These are phyloP conservation scores for Pelargonium citronellum DNA, from an alignment of 441 rosid genomes.

Conservation along the genomic window DNA sequence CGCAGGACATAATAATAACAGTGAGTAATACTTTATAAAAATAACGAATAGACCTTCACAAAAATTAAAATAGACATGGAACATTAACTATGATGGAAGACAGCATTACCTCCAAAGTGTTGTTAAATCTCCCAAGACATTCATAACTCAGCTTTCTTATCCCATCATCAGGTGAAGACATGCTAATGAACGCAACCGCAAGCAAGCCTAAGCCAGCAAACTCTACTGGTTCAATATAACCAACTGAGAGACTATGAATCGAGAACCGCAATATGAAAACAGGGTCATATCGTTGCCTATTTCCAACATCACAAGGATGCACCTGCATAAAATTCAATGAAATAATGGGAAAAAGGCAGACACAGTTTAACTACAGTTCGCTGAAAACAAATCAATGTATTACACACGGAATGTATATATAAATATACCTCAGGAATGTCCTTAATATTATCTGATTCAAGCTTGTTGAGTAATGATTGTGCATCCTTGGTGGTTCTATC, in stretches of 20 bases:
- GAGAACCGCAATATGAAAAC: constrained; percentile 71
- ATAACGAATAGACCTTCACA: background rate
- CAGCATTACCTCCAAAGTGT: constrained; percentile 64
- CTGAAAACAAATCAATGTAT: background rate
- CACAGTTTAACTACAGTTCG: background rate
- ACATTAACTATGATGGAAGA: constrained; percentile 5
- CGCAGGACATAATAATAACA: background rate
- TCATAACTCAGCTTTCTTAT: constrained; percentile 83
- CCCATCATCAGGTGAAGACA: constrained; percentile 75
- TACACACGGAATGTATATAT: background rate
- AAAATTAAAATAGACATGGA: constrained; percentile 1
- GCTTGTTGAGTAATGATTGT: constrained; percentile 26
- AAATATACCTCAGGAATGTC: constrained; percentile 34
- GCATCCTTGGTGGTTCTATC: constrained; percentile 41
- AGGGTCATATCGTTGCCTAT: constrained; percentile 62
- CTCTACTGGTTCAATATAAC: constrained; percentile 75
- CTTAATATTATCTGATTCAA: constrained; percentile 28
- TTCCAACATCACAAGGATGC: constrained; percentile 30
- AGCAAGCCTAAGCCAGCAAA: constrained; percentile 86
- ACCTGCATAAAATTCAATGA: constrained; percentile 40
- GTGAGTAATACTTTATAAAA: background rate
- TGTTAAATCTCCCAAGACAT: constrained; percentile 55
- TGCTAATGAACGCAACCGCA: constrained; percentile 73
- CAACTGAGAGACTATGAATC: constrained; percentile 46
- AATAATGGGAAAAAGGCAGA: background rate